Evolutionary conservation across 176 grass and related monocot genomes (phyloP).

Genomic region (Chrysopogon serrulatus): DNA sequence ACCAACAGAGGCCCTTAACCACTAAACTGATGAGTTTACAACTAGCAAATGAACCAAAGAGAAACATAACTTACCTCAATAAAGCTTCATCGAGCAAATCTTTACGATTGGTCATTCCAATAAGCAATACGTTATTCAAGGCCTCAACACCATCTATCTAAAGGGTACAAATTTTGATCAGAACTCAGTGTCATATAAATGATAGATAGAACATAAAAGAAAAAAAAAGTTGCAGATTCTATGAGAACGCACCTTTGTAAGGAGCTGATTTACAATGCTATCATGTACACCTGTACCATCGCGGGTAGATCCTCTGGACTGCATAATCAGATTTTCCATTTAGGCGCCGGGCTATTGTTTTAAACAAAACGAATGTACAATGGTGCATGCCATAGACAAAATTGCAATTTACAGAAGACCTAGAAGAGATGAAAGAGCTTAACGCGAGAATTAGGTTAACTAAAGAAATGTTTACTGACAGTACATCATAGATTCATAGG

Average conservation of each 20-base stretch:
- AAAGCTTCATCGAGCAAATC: constrained; percentile 98
- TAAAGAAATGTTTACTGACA: neutral
- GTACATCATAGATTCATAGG: constrained; percentile 18
- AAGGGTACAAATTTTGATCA: constrained; percentile 31
- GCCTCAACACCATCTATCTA: constrained; percentile 97
- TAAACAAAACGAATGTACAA: constrained; percentile 14
- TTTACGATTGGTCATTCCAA: constrained; percentile 98
- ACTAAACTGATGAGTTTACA: neutral
- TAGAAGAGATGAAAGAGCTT: constrained; percentile 1
- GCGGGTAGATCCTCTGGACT: constrained; percentile 93
- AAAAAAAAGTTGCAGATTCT: constrained; percentile 5
- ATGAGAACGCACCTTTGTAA: constrained; percentile 68
- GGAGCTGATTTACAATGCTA: constrained; percentile 95
- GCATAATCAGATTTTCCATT: constrained; percentile 25
- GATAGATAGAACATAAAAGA: constrained; percentile 19
- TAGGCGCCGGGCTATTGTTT: neutral
- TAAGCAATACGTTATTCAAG: constrained; percentile 96
- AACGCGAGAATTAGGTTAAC: neutral
- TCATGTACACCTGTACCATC: constrained; percentile 97
- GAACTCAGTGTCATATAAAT: constrained; percentile 5
- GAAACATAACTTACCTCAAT: constrained; percentile 60
- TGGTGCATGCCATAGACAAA: neutral
- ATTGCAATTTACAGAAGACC: neutral
- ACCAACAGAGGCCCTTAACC: neutral
- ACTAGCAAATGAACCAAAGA: neutral